Base-by-base conservation (phyloP, 225 moss, liverwort and hornwort genomes). In the Pseudisothecium myosuroides region DNA sequence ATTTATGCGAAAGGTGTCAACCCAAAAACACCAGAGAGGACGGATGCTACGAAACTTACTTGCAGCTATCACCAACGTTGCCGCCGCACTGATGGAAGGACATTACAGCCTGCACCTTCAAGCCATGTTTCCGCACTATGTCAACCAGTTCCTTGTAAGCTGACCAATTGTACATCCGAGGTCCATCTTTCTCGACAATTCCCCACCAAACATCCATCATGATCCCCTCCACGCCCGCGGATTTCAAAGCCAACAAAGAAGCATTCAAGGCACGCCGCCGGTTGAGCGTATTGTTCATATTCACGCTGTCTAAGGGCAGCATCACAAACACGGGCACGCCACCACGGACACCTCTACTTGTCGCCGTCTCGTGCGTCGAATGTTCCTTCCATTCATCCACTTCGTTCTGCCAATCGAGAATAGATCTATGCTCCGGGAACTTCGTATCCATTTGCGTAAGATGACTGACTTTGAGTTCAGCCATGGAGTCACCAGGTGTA, bases 181-280 rank as follows among this genome's bases (percentile, higher is more conserved):
- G 96, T 26, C 88, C 95, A 43, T 95, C 94, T 89, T 96, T 95
- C 91, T 97, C 96, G 5, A 95, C 97, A 76, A 97, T 97, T 61
- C 97, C 97, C 97, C 97, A 95, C 97, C 97, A 96, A 23, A 96
- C 96, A 81, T 97, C 97, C 95, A 97, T 96, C 97, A 97, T 96
- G 56, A 97, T 91, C 8, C 97, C 97, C 90, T 96, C 95, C 3
- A 97, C 97, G 18, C 96, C 96, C 12, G 95, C 94, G 24, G 94
- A 94, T 85, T 95, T 95, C 60, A 96, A 86, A 34, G 95, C 96
- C 67, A 91, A 28, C 63, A 96, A 90, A n/a, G 95, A 95, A 9
- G 95, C 96, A 85, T 95, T 94, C 88, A 96, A 65, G 7, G 96
- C 96, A 31, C 95, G 93, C 39, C 93, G 92, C 45, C 96, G 88